These are phyloP conservation scores for Agmasoma carcini DNA, from an alignment of 371 early-diverging fungal genomes.

Conservation along the genomic window DNA sequence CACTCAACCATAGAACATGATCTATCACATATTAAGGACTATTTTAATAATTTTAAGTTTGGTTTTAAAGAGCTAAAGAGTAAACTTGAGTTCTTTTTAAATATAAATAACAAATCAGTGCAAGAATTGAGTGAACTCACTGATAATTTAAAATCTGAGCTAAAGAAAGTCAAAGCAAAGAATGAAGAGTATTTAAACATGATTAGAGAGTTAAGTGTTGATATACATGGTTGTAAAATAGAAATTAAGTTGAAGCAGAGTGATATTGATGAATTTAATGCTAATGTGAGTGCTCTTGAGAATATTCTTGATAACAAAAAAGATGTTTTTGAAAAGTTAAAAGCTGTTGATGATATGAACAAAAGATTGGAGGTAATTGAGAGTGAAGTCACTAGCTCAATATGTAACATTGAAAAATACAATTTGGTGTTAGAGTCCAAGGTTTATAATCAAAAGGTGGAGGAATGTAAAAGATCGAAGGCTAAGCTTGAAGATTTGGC, in stretches of 20 bases:
- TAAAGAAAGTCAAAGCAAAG: slow-evolving; percentile 33
- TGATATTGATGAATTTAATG: slow-evolving; percentile 1
- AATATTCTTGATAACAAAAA: slow-evolving; percentile 8
- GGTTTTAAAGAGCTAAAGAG: slow-evolving; percentile 39
- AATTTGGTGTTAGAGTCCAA: slow-evolving; percentile 3
- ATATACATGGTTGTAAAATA: slow-evolving; percentile 6
- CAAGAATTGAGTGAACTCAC: slow-evolving; percentile 17
- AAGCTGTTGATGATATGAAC: slow-evolving; percentile 9
- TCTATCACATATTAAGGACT: slow-evolving; percentile 39
- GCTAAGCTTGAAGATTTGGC: slow-evolving; percentile 14
- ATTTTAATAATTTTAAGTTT: slow-evolving; percentile 47
- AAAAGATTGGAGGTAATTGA: slow-evolving; percentile 17
- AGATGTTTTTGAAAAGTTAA: slow-evolving; percentile 12
- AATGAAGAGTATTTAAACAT: slow-evolving; percentile 24
- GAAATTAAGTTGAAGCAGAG: slow-evolving; percentile 1
- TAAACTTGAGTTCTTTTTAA: slow-evolving; percentile 40
- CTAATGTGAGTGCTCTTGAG: background rate
- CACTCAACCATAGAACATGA: slow-evolving; percentile 47
- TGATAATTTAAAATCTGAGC: slow-evolving; percentile 23
- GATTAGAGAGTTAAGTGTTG: slow-evolving; percentile 23
- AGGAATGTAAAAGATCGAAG: slow-evolving; percentile 16
- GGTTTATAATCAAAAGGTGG: slow-evolving; percentile 4
- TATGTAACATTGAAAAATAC: slow-evolving; percentile 4
- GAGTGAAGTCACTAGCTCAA: slow-evolving; percentile 5
- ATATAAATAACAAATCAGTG: slow-evolving; percentile 7